Percentiles rank a stretch among this genome's conserved stretches.
These are phyloP conservation scores for Ceratobasidium sp. DNA, from an alignment of 1,284 basidiomycete genomes.

Conservation along the genomic window DNA sequence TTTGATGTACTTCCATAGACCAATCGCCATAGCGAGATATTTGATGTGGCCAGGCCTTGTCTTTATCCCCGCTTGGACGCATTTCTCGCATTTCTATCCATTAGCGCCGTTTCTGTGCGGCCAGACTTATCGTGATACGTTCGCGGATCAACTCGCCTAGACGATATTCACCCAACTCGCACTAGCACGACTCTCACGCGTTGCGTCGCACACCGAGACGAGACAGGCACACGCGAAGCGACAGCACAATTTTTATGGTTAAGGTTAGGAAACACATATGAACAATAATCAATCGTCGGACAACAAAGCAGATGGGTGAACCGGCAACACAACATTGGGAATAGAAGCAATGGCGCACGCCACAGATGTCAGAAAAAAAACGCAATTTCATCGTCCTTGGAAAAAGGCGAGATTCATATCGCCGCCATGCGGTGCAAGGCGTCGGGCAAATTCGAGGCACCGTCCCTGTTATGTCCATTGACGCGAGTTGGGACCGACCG, in stretches of 20 bases:
- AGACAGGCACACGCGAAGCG: conserved; percentile 11
- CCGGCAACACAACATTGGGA: conserved; percentile 39
- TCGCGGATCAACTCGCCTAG: not conserved
- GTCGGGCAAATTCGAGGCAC: not conserved
- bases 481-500: conserved; percentile 33
- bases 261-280: conserved; percentile 42
- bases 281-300: conserved; percentile 41
- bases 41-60: conserved; percentile 4
- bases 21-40: conserved; percentile 18
- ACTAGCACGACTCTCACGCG: conserved; percentile 13
- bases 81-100: not conserved
- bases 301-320: conserved; percentile 31
- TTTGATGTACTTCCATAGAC: not conserved
- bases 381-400: conserved; percentile 42
- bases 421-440: not conserved
- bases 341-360: not conserved
- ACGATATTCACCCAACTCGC: not conserved
- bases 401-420: conserved; percentile 28
- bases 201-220: not conserved
- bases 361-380: conserved; percentile 5
- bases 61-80: not conserved
- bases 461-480: conserved; percentile 12
- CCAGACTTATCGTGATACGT: not conserved
- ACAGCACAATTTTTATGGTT: conserved; percentile 39
- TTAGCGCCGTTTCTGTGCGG: no score